Evolutionary conservation across 345 rosid genomes (phyloP).

Genomic region (Populus simonii): DNA sequence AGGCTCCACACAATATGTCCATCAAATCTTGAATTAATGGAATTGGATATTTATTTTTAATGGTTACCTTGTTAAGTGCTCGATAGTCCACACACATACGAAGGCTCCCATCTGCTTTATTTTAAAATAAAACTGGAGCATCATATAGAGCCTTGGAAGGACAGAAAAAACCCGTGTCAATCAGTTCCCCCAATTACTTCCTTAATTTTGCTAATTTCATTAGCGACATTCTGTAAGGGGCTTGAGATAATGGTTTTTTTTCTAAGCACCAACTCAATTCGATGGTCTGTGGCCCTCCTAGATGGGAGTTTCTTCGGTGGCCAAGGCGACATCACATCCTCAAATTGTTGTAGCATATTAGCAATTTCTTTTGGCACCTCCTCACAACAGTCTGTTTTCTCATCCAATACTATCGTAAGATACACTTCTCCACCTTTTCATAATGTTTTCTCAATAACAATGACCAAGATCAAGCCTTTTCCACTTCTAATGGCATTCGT

Average conservation of each 20-base stretch:
- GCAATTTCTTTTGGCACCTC: not conserved
- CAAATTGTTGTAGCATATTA: too few species aligned
- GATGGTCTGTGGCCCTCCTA: not conserved
- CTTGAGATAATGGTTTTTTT: too few species aligned
- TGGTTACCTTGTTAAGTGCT: not conserved
- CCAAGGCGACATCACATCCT: not conserved
- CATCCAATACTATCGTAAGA: too few species aligned
- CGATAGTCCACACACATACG: not conserved
- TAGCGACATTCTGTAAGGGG: too few species aligned
- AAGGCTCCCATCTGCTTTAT: not conserved
- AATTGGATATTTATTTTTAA: not conserved
- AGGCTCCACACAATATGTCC: not conserved
- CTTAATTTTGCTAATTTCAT: too few species aligned
- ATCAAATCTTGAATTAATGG: not conserved
- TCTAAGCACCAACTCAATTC: too few species aligned
- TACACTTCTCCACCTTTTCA: too few species aligned
- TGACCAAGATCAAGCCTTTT: too few species aligned
- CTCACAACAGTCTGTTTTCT: too few species aligned
- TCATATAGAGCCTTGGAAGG: not conserved
- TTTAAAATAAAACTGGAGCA: not conserved
- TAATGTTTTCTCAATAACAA: too few species aligned
- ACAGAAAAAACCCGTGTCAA: not conserved
- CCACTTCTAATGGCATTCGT: too few species aligned
- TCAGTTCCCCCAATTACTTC: not conserved
- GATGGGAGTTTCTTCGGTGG: not conserved